Base-by-base conservation (phyloP, 345 rosid species). In the Odontarrhena argentea region DNA sequence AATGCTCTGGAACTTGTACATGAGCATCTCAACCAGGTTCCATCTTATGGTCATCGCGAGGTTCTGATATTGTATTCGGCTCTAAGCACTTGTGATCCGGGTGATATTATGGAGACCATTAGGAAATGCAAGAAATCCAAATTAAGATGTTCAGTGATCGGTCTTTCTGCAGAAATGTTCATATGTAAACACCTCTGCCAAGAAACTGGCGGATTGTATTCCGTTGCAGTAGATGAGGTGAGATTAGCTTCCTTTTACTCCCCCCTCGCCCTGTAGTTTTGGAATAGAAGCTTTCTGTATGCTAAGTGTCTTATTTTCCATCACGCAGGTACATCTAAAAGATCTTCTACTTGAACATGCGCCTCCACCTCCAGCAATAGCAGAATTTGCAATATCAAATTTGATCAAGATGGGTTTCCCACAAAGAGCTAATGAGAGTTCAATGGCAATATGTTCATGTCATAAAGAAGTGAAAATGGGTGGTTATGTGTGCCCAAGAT, bases 301-400 rank as follows among this genome's bases (percentile, higher is more conserved):
- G 28, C 36, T 57, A 42, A 43, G 8, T 40, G 26, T 78, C 9
- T 60, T 6, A 25, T 62, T 53, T 47, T 62, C 40, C 34, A 0
- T 30, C 15, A 12, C 53, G 66, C 77, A 91, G 97, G 77, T 76
- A 36, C 99, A 94, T 66, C 64, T 94, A 14, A 94, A 91, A 79
- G 99, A 85, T 78, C 68, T 87, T 54, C 65, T 88, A 10, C 38
- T 91, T 14, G 96, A 94, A 80, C 97, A 94, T 77, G 97, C 97
- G n/a, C 92, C 89, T 8, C 95, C 97, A 50, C 96, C 99, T 72
- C 97, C 96, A 1, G 93, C 91, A 36, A 87, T 94, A 80, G 97
- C 96, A 50, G 96, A 94, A 73, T 91, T 81, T 76, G 97, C 96
- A 32, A 67, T 81, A 24, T 79, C 99, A 43, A 91, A 82, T 80